Conservation (phyloP, 2,329 filamentous ascomycete species). For the Fusarium mexicanum region DNA sequence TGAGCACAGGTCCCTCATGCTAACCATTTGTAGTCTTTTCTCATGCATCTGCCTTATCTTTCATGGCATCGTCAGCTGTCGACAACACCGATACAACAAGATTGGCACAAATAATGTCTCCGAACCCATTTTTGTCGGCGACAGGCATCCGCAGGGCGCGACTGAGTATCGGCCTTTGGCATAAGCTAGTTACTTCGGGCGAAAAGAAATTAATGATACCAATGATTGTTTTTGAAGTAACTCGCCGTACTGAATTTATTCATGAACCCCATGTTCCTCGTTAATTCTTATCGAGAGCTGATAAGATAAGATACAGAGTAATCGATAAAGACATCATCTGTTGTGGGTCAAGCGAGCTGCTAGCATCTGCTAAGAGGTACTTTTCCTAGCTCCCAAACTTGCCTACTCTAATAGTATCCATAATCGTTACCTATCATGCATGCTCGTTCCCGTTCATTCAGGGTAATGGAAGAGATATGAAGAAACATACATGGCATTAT, state of each 20-base stretch:
- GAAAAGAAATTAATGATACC: neutral
- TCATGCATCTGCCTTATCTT: slow-evolving; percentile 54
- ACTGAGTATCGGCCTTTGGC: neutral
- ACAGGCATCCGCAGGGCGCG: neutral
- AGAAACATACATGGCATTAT: neutral
- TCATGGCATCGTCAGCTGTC: slow-evolving; percentile 53
- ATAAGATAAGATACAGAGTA: neutral
- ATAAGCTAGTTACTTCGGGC: neutral
- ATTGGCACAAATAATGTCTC: slow-evolving; percentile 12
- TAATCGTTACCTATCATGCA: neutral
- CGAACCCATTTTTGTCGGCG: neutral
- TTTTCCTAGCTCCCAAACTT: fast-evolving
- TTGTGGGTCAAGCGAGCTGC: neutral
- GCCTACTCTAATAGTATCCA: neutral
- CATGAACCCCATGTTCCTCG: fast-evolving
- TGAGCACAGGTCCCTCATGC: fast-evolving
- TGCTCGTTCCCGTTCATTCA: too few species aligned
- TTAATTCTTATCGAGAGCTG: neutral
- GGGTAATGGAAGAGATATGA: neutral
- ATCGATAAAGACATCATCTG: too few species aligned
- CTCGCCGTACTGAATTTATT: neutral
- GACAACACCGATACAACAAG: slow-evolving; percentile 51
- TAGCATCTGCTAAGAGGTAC: neutral
- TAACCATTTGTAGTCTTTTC: slow-evolving; percentile 48
- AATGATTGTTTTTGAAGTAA: neutral